Evolutionary conservation across 225 moss, liverwort and hornwort species (phyloP), one percentile per base, ranked within the genome.

Genomic region (Marchantia paleacea): DNA sequence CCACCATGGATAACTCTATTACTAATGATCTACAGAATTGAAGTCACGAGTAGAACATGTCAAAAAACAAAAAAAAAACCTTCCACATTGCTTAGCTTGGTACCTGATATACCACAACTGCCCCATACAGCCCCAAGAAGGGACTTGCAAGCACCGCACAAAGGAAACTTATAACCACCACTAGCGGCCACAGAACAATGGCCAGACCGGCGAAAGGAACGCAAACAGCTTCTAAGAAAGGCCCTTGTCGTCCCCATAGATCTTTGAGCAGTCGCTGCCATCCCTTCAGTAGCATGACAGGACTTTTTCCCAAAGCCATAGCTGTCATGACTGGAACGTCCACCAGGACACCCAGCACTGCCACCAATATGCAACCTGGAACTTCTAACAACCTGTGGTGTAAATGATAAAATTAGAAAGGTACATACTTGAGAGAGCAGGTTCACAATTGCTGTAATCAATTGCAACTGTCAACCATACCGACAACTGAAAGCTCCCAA

Each of bases 21-120:
- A 39, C 39, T 39, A 39, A 39, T 39, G 39, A 39, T 5, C 39
- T 39, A 5, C 39, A 39, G 5, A 39, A 39, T 39, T 39, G 39
- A 39, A 39, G 39, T 5, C 39, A 39, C 39, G 39, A 39, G 39
- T 39, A 39, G 39, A 39, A 39, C 39, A 39, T 39, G 39, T 2
- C 39, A 39, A 39, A 39, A 39, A 2, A 39, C 39, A 39, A 39
- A 2, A 39, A 2, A 39, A 39, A 2, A 39, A 39, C 3, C 39
- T 39, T 39, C 39, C 39, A 39, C 39, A 39, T 2, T 31, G 39
- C 14, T 1, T 0, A 6, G 16, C 31, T 54, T 7, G 16, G 49
- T 77, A 93, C 92, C 88, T 93, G 89, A 84, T 96, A 96, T 16
- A 91, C 93, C 75, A 96, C 52, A 50, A 93, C 90, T 13, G 88